Evolutionary conservation across 352 stramenopile species (phyloP), one percentile per base, ranked within the genome.

Genomic region (Pythium folliculosum): DNA sequence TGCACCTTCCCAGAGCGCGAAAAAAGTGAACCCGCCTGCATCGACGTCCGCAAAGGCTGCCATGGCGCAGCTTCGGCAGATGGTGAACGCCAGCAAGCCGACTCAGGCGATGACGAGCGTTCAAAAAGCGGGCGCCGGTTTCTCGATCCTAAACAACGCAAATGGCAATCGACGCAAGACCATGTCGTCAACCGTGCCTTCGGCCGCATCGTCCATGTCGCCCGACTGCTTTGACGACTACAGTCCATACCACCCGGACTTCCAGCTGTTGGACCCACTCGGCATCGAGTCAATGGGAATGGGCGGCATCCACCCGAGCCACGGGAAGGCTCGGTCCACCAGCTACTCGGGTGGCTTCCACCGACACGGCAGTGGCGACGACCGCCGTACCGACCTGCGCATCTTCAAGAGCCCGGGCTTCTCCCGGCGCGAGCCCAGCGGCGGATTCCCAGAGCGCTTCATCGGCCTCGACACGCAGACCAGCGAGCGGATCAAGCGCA

Each of bases 181-280:
- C 2, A 40, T 55, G 38, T 8, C 22, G 30, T 21, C 62, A 4
- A 22, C 45, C 7, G 17, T 49, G 16, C 45, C 30, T 3, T 6
- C 27, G 5, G 12, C 19, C 21, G 13, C 52, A 16, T 38, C 72
- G 35, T n/a, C 37, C 8, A 3, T 23, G 8, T 59, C 35, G 35
- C 64, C 79, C 37, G 77, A 91, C 54, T 92, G 84, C 55, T 94
- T 94, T 64, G 86, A 92, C 54, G 75, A 92, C 37, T 90, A 94
- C 76, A 92, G 82, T 69, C 79, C 77, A 30, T 94, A 94, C 62
- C 86, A 92, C 55, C 84, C 84, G 8, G 71, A 68, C 16, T 91
- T 88, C 40, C 82, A 84, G 56, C 74, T 65, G 13, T 45, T 68
- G 1, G 76, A 89, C 43, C 22, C 73, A 1, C 51, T 88, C 7